These are phyloP conservation scores for Adansonia madagascariensis DNA, from an alignment of 441 rosid species.

Conservation along the genomic window DNA sequence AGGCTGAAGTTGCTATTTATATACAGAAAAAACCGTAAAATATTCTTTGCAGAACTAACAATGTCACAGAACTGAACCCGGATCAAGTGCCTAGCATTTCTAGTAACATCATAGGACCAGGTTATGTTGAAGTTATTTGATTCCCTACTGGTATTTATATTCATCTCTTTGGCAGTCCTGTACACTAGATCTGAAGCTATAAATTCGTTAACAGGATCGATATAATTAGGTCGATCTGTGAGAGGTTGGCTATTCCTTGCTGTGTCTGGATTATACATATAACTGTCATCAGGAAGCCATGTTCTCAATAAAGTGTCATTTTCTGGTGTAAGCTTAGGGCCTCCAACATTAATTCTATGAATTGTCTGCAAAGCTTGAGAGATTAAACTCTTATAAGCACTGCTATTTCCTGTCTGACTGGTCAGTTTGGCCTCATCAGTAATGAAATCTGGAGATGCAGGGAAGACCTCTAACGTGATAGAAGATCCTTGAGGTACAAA, in stretches of 20 bases:
- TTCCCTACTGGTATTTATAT: neutral
- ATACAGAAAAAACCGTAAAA: conserved; percentile 29
- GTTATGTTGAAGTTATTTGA: conserved; percentile 33
- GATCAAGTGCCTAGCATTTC: conserved; percentile 43
- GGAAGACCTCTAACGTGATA: conserved; percentile 56
- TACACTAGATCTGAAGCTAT: conserved; percentile 51
- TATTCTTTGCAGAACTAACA: conserved; percentile 34
- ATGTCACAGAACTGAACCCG: conserved; percentile 62
- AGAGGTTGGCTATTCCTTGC: conserved; percentile 25
- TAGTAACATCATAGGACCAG: conserved; percentile 40
- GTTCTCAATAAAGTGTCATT: conserved; percentile 52
- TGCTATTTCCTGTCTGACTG: neutral
- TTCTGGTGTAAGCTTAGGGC: conserved; percentile 40
- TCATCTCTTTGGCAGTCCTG: conserved; percentile 49
- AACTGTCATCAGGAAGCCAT: conserved; percentile 60
- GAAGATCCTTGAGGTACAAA: conserved; percentile 35
- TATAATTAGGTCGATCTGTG: conserved; percentile 33
- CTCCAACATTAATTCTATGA: conserved; percentile 58
- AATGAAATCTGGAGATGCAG: conserved; percentile 43
- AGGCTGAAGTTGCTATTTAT: conserved; percentile 27
- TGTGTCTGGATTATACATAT: conserved; percentile 26
- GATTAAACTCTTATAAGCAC: conserved; percentile 21
- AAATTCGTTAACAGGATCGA: conserved; percentile 21
- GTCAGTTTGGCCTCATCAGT: conserved; percentile 19
- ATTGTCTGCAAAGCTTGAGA: conserved; percentile 46